Evolutionary conservation across 306 rosid genomes (phyloP), one percentile per base, ranked within the genome.

Genomic region (barrel medic (Medicago truncatula)): DNA sequence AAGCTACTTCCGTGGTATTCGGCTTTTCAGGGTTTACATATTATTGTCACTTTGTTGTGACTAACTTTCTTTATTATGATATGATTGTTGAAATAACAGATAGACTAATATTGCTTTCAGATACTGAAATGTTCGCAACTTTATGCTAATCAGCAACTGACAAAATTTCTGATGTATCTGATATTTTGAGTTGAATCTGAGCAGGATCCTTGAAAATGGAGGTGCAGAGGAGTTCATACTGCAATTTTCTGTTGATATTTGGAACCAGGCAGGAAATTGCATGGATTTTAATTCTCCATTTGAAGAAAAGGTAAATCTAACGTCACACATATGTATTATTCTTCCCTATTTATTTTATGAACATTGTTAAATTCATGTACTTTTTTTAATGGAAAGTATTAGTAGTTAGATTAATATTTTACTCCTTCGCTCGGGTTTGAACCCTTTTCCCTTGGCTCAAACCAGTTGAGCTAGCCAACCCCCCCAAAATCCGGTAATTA

Each of bases 1-100:
- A 89, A 90, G 89, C 69, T 92, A 83, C 87, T 92, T 75, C 90
- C 97, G 46, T 88, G 97, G 98, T 92, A 95, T 57, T 75, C 16
- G 23, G 39, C 70, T 72, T 44, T 77, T 62, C 49, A 58, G 66
- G 34, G 43, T 73, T 75, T 70, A 43, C 23, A 40, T 67, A 44
- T 41, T 36, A 16, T 50, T 53, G 73, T 78, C 59, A 59, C 71
- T 81, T 54, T 60, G 38, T 47, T 59, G 28, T 66, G 54, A 28
- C 77, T 74, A 38, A 7, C 38, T 49, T 68, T 76, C n/a, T 71
- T 78, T 17, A 1, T 56, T 17, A 63, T 62, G 49, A 73, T 74
- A 16, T 53, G 67, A 83, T 59, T 59, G 23, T 21, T 21, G 59
- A 80, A 76, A 62, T 74, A 61, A 72, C 9, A 14, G 49, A 58